A percentile compares a stretch with the other conserved stretches of the same genome.
These are phyloP conservation scores for Metschnikowia rubicola DNA, from an alignment of 805 yeast species.

Conservation along the genomic window DNA sequence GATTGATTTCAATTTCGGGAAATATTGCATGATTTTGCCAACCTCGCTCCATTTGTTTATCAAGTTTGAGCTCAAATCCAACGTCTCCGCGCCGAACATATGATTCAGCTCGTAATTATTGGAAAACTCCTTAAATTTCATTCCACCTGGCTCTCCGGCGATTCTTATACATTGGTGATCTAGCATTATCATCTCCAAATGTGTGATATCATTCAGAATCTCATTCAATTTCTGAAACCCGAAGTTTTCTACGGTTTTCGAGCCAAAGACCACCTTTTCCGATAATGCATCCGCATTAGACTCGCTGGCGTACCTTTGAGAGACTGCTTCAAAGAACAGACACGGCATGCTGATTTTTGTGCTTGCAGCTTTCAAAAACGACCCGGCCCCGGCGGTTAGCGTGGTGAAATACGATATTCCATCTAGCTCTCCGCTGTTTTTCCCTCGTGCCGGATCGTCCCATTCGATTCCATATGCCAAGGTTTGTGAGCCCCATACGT, in stretches of 20 bases:
- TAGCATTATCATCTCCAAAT: constrained; percentile 49
- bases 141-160: constrained; percentile 1
- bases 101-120: background rate
- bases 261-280: constrained; percentile 45
- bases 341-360: constrained; percentile 26
- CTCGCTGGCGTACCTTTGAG: constrained; percentile 40
- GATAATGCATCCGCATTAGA: constrained; percentile 15
- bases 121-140: background rate
- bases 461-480: constrained; percentile 79
- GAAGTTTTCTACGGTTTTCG: constrained; percentile 54
- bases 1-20: constrained; percentile 40
- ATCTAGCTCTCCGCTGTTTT: constrained; percentile 59
- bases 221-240: constrained; percentile 60
- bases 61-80: constrained; percentile 17
- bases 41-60: constrained; percentile 23
- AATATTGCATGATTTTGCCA: constrained; percentile 28
- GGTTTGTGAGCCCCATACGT: constrained; percentile 52
- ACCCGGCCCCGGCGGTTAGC: constrained; percentile 46
- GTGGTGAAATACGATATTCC: constrained; percentile 54
- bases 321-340: constrained; percentile 49
- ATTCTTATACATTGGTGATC: constrained; percentile 36
- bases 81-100: background rate
- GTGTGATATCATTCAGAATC: constrained; percentile 45
- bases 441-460: constrained; percentile 72
- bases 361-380: constrained; percentile 54